Percentiles rank a stretch among this genome's conserved stretches.
phyloP scores from a whole-genome alignment of 2,329 filamentous ascomycete genomes.

The Cordyceps fumosorosea region DNA sequence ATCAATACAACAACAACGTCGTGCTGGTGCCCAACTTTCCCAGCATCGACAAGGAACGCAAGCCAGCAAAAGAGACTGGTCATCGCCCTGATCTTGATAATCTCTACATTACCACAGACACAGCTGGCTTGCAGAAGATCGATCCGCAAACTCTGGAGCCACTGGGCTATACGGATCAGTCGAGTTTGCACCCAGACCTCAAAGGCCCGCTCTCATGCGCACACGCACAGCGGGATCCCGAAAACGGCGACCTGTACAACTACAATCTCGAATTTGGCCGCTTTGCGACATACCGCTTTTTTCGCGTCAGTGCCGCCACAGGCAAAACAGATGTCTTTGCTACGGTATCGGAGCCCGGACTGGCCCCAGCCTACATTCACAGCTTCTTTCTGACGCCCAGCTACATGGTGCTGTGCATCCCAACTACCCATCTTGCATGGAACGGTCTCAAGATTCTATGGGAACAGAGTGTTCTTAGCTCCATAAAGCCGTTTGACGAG shows the following conservation, averaged over 20 bases:
- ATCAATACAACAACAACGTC: conserved; percentile 52
- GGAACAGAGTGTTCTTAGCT: conserved; percentile 61
- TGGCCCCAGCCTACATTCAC: conserved; percentile 68
- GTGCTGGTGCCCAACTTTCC: conserved; percentile 60
- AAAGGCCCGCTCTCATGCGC: conserved; percentile 61
- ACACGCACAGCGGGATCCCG: conserved; percentile 65
- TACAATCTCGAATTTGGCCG: conserved; percentile 66
- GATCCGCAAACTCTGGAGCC: conserved; percentile 69
- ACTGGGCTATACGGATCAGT: conserved; percentile 55
- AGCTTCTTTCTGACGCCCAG: conserved; percentile 68
- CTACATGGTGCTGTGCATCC: conserved; percentile 68
- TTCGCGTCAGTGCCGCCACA: conserved; percentile 54
- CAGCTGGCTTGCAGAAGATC: conserved; percentile 50
- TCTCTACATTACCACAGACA: conserved; percentile 53
- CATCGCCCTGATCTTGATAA: conserved; percentile 36
- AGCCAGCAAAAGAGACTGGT: conserved; percentile 19
- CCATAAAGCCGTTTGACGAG: conserved; percentile 57
- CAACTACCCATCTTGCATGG: conserved; percentile 53
- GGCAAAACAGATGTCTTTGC: conserved; percentile 67
- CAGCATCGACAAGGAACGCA: conserved; percentile 33
- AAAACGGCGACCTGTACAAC: conserved; percentile 72
- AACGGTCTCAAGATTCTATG: conserved; percentile 56
- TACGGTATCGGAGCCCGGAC: conserved; percentile 45
- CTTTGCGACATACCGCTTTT: conserved; percentile 59
- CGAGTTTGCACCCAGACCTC: conserved; percentile 58